These are phyloP conservation scores for Thalassiosira exigua DNA, from an alignment of 352 stramenopile species.

Conservation along the genomic window DNA sequence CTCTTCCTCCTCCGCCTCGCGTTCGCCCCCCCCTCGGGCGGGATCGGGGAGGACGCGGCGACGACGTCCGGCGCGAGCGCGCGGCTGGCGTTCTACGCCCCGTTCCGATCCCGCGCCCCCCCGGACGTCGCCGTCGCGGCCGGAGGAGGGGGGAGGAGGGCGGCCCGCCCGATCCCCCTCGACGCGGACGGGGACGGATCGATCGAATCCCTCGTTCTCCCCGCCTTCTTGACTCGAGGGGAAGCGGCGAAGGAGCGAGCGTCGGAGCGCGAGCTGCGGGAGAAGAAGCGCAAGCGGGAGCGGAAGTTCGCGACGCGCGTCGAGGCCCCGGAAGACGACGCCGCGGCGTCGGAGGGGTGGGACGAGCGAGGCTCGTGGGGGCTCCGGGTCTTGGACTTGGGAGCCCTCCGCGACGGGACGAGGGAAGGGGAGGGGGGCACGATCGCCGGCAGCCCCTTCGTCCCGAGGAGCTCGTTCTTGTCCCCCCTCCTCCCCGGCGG, in stretches of 20 bases:
- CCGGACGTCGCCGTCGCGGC: background rate
- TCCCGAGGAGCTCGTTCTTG: conserved; percentile 45
- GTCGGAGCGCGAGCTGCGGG: conserved; percentile 5
- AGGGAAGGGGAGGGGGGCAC: conserved; percentile 7
- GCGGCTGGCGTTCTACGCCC: conserved; percentile 55
- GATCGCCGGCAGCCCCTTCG: conserved; percentile 36
- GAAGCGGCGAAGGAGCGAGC: conserved; percentile 30
- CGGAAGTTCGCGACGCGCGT: too few species aligned
- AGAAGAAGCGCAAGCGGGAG: conserved; percentile 2
- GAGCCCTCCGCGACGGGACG: conserved; percentile 43
- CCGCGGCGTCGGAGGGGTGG: conserved; percentile 12
- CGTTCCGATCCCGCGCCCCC: conserved; percentile 31
- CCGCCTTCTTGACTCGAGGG: conserved; percentile 27
- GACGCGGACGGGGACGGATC: conserved; percentile 81
- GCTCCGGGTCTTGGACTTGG: conserved; percentile 72
- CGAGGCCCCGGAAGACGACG: background rate
- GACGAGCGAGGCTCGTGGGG: conserved; percentile 47
- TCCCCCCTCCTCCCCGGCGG: conserved; percentile 28
- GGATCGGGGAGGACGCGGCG: background rate
- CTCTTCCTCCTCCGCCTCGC: conserved; percentile 53
- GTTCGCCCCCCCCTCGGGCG: conserved; percentile 27
- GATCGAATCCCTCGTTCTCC: conserved; percentile 70
- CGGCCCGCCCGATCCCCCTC: conserved; percentile 56
- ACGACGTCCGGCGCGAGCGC: conserved; percentile 31
- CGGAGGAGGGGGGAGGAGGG: conserved; percentile 1